Conservation (phyloP, 768 basidiomycete species). For the Lactarius tabidus region DNA sequence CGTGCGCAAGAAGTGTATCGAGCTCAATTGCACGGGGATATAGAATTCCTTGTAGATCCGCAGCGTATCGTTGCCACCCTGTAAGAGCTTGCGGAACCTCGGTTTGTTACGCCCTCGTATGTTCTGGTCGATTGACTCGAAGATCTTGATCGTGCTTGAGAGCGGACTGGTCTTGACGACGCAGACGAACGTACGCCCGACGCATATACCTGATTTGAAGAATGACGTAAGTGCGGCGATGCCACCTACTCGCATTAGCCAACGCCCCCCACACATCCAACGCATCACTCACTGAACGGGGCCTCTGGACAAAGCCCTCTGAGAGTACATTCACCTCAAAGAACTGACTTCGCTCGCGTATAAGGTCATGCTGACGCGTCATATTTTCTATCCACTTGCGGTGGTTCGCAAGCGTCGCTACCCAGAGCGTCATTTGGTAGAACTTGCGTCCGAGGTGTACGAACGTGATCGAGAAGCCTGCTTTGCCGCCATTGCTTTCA, state of each 20-base stretch:
- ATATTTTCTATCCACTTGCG: constrained; percentile 95
- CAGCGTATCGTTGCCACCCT: constrained; percentile 97
- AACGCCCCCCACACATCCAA: background rate
- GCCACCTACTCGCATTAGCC: too few species aligned
- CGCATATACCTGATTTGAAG: constrained; percentile 93
- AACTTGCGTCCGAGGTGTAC: too few species aligned
- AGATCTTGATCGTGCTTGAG: constrained; percentile 94
- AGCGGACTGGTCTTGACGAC: constrained; percentile 94
- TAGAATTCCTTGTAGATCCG: constrained; percentile 99
- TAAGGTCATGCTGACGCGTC: constrained; percentile 77
- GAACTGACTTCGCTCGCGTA: constrained; percentile 79
- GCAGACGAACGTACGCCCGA: constrained; percentile 89
- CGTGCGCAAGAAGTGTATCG: constrained; percentile 88
- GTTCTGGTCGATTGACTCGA: constrained; percentile 93
- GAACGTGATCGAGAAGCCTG: too few species aligned
- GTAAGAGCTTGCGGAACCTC: constrained; percentile 91
- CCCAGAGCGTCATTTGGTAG: constrained; percentile 80
- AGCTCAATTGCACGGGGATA: constrained; percentile 94
- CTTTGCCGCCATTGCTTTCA: too few species aligned
- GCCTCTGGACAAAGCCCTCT: constrained; percentile 87
- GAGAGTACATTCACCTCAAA: constrained; percentile 93
- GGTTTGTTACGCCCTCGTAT: constrained; percentile 75
- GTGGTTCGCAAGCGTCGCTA: constrained; percentile 75
- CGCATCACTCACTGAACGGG: constrained; percentile 48
- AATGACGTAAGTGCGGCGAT: constrained; percentile 96